Evolutionary conservation across 768 basidiomycete genomes (phyloP), one percentile per base, ranked within the genome.

Genomic region (Termitomyces sp.): DNA sequence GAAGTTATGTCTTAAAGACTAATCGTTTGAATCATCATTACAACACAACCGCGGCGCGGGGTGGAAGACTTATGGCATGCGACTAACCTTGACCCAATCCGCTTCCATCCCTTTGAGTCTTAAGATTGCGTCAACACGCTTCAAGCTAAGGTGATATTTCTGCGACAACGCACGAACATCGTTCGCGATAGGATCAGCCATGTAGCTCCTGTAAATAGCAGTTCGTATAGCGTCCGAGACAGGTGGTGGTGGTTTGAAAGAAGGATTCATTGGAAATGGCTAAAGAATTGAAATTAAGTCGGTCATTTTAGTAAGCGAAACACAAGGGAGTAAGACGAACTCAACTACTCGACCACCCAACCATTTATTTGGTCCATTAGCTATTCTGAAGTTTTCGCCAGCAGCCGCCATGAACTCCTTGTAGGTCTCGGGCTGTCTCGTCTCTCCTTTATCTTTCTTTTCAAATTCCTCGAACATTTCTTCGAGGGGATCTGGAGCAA

Each of bases 241-340:
- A 5, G 93, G 92, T 6, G 83, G 70, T 11, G 89, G 89, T 5
- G 94, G 93, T 62, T 81, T 82, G 73, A 95, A 96, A 1, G 88
- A 84, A 5, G 84, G 84, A 66, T 96, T 95, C 71, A 90, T 75
- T 12, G 91, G 90, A 68, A 95, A 95, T 0, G 92, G 92, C 92
- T 95, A 56, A 17, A 53, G n/a, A 34, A 21, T 23, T n/a, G n/a
- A 49, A 59, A 31, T 62, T 57, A 54, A 54, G 54, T 61, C 23
- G 55, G 37, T 43, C 19, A 57, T 47, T 60, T 48, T 54, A 38
- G 49, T 37, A 37, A 21, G 23, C n/a, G 8, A 31, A 42, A 47
- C 29, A 60, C 31, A 46, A 56, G 44, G 32, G 56, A 55, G n/a
- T 25, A 64, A 67, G 68, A 69, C 61, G 64, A 66, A 77, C 79